phyloP scores from a whole-genome alignment of 2,329 filamentous ascomycete genomes.

The Arthrocladium fulminans region DNA sequence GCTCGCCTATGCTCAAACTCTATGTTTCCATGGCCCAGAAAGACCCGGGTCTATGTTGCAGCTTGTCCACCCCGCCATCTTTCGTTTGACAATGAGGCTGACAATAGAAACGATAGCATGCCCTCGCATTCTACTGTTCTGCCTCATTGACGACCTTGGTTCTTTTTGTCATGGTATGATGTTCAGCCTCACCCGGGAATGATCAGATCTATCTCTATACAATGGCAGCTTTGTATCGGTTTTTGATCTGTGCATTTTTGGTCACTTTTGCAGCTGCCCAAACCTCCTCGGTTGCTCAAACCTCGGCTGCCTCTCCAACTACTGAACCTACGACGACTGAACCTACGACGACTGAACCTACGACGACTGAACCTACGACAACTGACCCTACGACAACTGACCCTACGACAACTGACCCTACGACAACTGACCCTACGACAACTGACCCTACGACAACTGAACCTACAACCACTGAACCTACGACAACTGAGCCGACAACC shows the following conservation, averaged over 20 bases:
- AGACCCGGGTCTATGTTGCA: neutral
- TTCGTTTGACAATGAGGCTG: neutral
- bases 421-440: too few species aligned
- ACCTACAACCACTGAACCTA: too few species aligned
- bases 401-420: too few species aligned
- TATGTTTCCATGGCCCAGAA: neutral
- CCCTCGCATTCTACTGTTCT: neutral
- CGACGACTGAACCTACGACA: too few species aligned
- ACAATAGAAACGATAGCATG: slow-evolving; percentile 2
- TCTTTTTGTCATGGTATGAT: neutral
- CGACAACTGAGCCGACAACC: too few species aligned
- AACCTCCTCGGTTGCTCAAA: neutral
- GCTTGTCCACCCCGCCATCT: neutral
- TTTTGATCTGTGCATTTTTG: neutral
- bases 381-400: too few species aligned
- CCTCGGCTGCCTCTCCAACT: neutral
- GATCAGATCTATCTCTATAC: neutral
- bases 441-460: too few species aligned
- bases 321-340: neutral
- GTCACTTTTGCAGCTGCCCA: neutral
- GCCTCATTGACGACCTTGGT: slow-evolving; percentile 4
- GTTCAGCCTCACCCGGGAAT: neutral
- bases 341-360: neutral
- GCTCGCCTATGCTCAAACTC: neutral
- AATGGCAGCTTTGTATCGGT: slow-evolving; percentile 5